Base-by-base conservation (phyloP, 495 filamentous ascomycete species). In the Neurospora sp. region DNA sequence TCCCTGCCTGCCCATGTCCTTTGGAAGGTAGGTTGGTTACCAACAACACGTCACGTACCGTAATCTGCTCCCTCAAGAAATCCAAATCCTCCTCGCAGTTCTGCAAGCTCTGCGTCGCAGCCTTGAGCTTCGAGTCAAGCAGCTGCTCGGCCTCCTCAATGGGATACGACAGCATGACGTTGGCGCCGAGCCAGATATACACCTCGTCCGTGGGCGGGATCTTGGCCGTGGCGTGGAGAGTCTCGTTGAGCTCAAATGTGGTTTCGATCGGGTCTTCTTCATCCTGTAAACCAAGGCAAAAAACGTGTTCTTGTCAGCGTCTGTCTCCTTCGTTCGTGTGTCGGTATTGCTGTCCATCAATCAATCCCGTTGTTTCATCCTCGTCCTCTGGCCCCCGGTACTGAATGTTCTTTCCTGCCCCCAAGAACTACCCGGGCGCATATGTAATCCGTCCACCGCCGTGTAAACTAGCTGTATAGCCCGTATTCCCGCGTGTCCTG, bases 31-130 rank as follows among this genome's bases (percentile, higher is more conserved):
- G 31, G 31, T 35, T 35, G 31, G 31, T 35, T 35, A 35, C 31
- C 31, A 5, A 35, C 31, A 35, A 35, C 31, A 35, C 31, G 31
- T 35, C 14, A 81, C 88, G 71, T 85, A 96, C 94, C 78, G 96
- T 99, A 77, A 98, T 96, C 85, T 99, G 96, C 80, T 97, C 94
- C 74, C 96, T 85, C 81, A 99, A 83, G 79, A 98, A 99, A 77
- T 99, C 96, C 81, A 97, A 81, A 81, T 99, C 96, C 85, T 99
- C 96, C 78, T 98, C 94, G 77, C 94, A 97, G 75, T 95, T 94
- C 31, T 82, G 80, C 77, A 97, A 78, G 77, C 89, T 97, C 78
- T 85, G 82, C 80, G 93, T 91, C 35, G 96, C 96, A 0, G 92
- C 89, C n/a, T 83, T 77, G 22, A 97, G 83, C 80, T 96, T 98